Evolutionary conservation across 441 rosid species (phyloP), one percentile per base, ranked within the genome.

Genomic region (Corymbia citriodora): DNA sequence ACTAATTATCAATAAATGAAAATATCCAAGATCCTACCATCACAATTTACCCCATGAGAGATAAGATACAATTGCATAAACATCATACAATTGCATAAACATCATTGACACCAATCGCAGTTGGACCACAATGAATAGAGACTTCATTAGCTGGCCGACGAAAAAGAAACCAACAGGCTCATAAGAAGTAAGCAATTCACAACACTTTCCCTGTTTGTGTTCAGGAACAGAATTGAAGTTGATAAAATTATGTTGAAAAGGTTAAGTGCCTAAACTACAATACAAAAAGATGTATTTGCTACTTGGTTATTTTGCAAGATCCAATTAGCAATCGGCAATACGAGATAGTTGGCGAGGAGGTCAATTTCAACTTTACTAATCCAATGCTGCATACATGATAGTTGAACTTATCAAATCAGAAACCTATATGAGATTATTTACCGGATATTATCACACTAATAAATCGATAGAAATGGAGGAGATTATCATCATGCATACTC

Each of bases 61-160:
- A 65, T 65, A n/a, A n/a, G 1, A 36, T 65, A n/a, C 0, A 65
- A 0, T 14, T 65, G 74, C 74, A 1, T 65, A 65, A 65, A 65
- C 40, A 65, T 65, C 40, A 65, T 65, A n/a, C 0, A 65, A 0
- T 14, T 65, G 74, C 74, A 1, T 65, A 65, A 65, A 65, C 40
- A 65, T 65, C 40, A 65, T 65, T 65, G 33, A 16, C 11, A n/a
- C 40, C 74, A n/a, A 70, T 17, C 21, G 5, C 1, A 31, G 31
- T 27, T 27, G 1, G 31, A 27, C 8, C 1, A 61, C 68, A 61
- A 27, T 2, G 9, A 61, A 61, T 2, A 27, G 31, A 61, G 68
- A 27, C 68, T 61, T 61, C 31, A 61, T 61, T 61, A 61, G 68
- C 31, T 27, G 9, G 68, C 1, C 1, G 0, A 70, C n/a, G 36